Evolutionary conservation across 1,139 yeast species (phyloP).

Genomic region (Yamadazyma atmosphaerica): DNA sequence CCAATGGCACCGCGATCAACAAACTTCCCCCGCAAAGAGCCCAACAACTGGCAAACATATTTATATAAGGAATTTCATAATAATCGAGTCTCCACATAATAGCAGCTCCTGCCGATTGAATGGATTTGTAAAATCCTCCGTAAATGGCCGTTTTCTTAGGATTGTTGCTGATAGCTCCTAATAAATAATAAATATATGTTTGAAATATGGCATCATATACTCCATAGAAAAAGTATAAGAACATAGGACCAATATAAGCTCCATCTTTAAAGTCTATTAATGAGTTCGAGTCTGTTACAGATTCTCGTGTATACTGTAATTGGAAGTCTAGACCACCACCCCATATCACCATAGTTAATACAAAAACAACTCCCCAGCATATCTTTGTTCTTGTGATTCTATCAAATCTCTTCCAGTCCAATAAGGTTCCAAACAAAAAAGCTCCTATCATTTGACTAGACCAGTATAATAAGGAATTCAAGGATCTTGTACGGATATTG

Average conservation of each 20-base stretch:
- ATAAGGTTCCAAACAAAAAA: slow-evolving; percentile 43
- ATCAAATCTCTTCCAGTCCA: slow-evolving; percentile 44
- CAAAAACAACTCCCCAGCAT: slow-evolving; percentile 46
- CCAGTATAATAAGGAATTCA: slow-evolving; percentile 64
- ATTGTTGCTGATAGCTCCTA: slow-evolving; percentile 60
- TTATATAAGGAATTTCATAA: slow-evolving; percentile 37
- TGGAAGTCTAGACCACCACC: slow-evolving; percentile 64
- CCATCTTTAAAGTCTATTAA: slow-evolving; percentile 48
- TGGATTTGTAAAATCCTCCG: slow-evolving; percentile 64
- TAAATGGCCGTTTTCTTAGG: slow-evolving; percentile 58
- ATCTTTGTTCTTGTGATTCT: slow-evolving; percentile 49
- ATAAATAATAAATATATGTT: slow-evolving; percentile 53
- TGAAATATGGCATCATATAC: slow-evolving; percentile 59
- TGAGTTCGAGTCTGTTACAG: slow-evolving; percentile 20
- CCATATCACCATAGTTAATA: slow-evolving; percentile 53
- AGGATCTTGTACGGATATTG: slow-evolving; percentile 58
- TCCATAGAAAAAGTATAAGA: slow-evolving; percentile 62
- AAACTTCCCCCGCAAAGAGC: slow-evolving; percentile 52
- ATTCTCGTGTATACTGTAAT: slow-evolving; percentile 42
- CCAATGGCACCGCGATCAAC: slow-evolving; percentile 37
- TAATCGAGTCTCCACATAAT: slow-evolving; percentile 58
- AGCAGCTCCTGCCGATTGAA: slow-evolving; percentile 67
- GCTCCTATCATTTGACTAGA: slow-evolving; percentile 62
- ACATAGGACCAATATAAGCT: slow-evolving; percentile 57
- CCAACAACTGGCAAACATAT: slow-evolving; percentile 57